A percentile compares a stretch with the other conserved stretches of the same genome.
Conservation (phyloP, 2,329 filamentous ascomycete species). For the Trichophyton equinum region DNA sequence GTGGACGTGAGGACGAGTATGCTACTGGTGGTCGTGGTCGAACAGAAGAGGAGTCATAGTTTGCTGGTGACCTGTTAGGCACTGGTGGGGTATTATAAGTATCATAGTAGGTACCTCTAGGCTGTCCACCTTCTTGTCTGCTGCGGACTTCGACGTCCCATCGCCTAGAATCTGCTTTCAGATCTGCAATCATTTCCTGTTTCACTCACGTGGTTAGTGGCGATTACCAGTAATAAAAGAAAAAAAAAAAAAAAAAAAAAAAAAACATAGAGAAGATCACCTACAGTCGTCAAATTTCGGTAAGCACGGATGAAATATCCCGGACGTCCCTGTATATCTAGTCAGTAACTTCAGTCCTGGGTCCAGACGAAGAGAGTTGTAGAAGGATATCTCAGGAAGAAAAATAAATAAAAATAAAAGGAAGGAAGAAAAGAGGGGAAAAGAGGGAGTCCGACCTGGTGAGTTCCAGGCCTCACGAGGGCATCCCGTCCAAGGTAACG, state of each 20-base stretch:
- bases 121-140: constrained; percentile 30
- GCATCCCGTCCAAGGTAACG: constrained; percentile 75
- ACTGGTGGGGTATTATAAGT: constrained; percentile 25
- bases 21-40: constrained; percentile 24
- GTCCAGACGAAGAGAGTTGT: constrained; percentile 7
- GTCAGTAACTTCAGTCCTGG: constrained; percentile 18
- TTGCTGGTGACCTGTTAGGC: constrained; percentile 28
- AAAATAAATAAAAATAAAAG: constrained; percentile 4
- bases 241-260: no score
- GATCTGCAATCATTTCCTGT: constrained; percentile 44
- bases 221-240: background rate
- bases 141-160: constrained; percentile 36
- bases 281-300: constrained; percentile 63
- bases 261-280: constrained; percentile 20
- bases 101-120: constrained; percentile 32
- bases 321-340: constrained; percentile 45
- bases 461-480: constrained; percentile 60
- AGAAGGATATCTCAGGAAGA: background rate
- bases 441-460: constrained; percentile 46
- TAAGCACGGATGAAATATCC: constrained; percentile 72
- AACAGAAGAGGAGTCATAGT: constrained; percentile 26
- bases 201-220: background rate
- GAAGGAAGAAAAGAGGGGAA: constrained; percentile 12
- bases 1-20: constrained; percentile 5
- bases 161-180: constrained; percentile 41